These are phyloP conservation scores for Dothistroma septosporum DNA, from an alignment of 2,329 filamentous ascomycete genomes.

Conservation along the genomic window DNA sequence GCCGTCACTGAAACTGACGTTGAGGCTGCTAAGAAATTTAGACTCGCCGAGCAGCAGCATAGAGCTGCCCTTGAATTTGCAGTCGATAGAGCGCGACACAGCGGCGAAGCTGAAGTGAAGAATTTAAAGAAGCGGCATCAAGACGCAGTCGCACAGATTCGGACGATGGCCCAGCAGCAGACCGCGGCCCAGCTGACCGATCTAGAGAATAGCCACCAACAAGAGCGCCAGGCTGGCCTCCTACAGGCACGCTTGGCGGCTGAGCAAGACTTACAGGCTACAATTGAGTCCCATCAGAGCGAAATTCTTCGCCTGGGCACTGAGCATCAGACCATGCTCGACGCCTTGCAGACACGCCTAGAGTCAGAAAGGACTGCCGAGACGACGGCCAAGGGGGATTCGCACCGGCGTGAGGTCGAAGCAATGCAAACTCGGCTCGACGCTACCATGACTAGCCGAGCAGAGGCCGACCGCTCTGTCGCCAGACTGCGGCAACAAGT, in stretches of 20 bases:
- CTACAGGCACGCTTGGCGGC: constrained; percentile 10
- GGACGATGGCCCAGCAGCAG: constrained; percentile 20
- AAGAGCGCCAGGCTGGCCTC: constrained; percentile 17
- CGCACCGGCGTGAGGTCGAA: constrained; percentile 16
- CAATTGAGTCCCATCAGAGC: constrained; percentile 13
- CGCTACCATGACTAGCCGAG: constrained; percentile 26
- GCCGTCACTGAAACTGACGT: constrained; percentile 14
- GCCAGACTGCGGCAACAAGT: constrained; percentile 21
- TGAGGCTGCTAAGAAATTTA: constrained; percentile 18
- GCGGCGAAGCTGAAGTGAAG: constrained; percentile 21
- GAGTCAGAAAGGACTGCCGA: constrained; percentile 12
- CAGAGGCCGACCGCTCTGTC: constrained; percentile 24
- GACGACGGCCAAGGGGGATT: constrained; percentile 11
- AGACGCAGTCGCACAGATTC: constrained; percentile 23
- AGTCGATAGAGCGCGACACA: constrained; percentile 18
- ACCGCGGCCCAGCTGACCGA: constrained; percentile 19
- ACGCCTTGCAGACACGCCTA: constrained; percentile 16
- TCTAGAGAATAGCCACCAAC: constrained; percentile 22
- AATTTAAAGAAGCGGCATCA: constrained; percentile 27
- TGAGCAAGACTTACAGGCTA: constrained; percentile 6
- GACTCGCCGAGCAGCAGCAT: constrained; percentile 18
- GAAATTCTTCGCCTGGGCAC: constrained; percentile 15
- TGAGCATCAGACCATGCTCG: constrained; percentile 13
- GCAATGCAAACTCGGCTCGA: constrained; percentile 27
- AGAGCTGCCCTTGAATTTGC: constrained; percentile 21